These are phyloP conservation scores for Cyberlindnera mrakii DNA, from an alignment of 805 yeast genomes.

Conservation along the genomic window DNA sequence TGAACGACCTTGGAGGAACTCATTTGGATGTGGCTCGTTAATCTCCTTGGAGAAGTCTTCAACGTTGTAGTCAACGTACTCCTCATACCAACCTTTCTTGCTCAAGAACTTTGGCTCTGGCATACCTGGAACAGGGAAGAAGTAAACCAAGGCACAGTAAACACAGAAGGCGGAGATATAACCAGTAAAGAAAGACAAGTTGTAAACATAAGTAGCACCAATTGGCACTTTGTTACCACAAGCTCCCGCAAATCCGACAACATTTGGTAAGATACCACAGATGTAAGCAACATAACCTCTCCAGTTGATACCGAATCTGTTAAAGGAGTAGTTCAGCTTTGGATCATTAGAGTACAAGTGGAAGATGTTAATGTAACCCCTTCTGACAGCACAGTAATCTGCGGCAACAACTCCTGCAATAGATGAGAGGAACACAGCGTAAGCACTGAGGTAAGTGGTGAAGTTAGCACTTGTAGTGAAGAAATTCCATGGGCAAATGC, in stretches of 20 bases:
- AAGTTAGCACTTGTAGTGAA: slow-evolving; percentile 63
- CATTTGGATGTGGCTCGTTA: slow-evolving; percentile 18
- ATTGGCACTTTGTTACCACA: slow-evolving; percentile 68
- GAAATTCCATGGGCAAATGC: slow-evolving; percentile 82
- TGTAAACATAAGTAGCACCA: slow-evolving; percentile 72
- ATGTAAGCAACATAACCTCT: slow-evolving; percentile 78
- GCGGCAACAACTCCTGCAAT: slow-evolving; percentile 71
- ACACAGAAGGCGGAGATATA: slow-evolving; percentile 51
- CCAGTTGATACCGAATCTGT: slow-evolving; percentile 69
- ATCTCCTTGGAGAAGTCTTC: slow-evolving; percentile 15
- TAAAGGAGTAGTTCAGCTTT: slow-evolving; percentile 51
- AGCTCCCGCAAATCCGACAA: slow-evolving; percentile 85
- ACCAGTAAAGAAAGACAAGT: slow-evolving; percentile 74
- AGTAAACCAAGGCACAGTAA: slow-evolving; percentile 45
- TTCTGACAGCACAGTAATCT: slow-evolving; percentile 68
- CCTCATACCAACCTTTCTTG: slow-evolving; percentile 46
- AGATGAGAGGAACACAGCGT: slow-evolving; percentile 75
- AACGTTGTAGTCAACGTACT: slow-evolving; percentile 9
- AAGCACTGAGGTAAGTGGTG: slow-evolving; percentile 76
- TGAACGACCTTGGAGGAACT: slow-evolving; percentile 2
- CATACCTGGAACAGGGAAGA: slow-evolving; percentile 48
- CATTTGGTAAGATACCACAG: slow-evolving; percentile 75
- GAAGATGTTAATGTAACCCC: slow-evolving; percentile 59
- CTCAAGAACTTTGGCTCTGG: slow-evolving; percentile 34
- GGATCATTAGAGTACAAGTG: slow-evolving; percentile 53